Evolutionary conservation across 106 monocot species (phyloP).

Genomic region (Apostasia shenzhenica): DNA sequence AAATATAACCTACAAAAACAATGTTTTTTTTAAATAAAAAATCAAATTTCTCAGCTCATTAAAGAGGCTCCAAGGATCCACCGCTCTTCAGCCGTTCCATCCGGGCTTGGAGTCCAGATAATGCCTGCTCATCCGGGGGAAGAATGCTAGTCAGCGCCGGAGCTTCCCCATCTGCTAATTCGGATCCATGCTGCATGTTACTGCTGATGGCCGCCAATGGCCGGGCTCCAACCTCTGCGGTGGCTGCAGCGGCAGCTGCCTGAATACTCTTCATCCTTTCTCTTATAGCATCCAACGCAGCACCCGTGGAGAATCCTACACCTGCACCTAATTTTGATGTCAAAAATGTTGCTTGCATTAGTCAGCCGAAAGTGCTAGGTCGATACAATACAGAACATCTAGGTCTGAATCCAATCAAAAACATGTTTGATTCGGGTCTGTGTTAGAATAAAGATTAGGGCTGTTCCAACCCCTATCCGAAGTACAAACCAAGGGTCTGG

Average conservation of each 20-base stretch:
- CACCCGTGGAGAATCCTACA: slow-evolving; percentile 55
- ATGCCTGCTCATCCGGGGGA: slow-evolving; percentile 92
- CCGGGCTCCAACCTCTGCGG: slow-evolving; percentile 35
- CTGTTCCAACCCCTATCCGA: too few species aligned
- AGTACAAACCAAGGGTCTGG: too few species aligned
- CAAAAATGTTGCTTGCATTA: background rate
- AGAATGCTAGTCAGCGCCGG: slow-evolving; percentile 29
- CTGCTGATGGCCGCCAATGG: slow-evolving; percentile 43
- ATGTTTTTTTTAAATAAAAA: background rate
- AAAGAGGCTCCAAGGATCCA: slow-evolving; percentile 73
- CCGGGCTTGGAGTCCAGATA: slow-evolving; percentile 90
- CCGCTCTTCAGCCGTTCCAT: slow-evolving; percentile 92
- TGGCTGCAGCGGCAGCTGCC: slow-evolving; percentile 72
- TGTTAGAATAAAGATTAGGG: too few species aligned
- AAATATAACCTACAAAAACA: background rate
- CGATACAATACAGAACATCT: too few species aligned
- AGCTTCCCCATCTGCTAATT: slow-evolving; percentile 20
- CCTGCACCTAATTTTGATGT: slow-evolving; percentile 16
- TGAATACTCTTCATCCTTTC: slow-evolving; percentile 97
- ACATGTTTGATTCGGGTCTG: too few species aligned
- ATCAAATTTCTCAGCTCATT: background rate
- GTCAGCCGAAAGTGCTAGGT: too few species aligned
- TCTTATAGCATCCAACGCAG: slow-evolving; percentile 71
- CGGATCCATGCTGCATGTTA: slow-evolving; percentile 29
- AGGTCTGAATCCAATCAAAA: too few species aligned